A percentile compares a stretch with the other conserved stretches of the same genome.
Evolutionary conservation across 805 yeast genomes (phyloP).

Genomic region (Cyberlindnera mrakii): DNA sequence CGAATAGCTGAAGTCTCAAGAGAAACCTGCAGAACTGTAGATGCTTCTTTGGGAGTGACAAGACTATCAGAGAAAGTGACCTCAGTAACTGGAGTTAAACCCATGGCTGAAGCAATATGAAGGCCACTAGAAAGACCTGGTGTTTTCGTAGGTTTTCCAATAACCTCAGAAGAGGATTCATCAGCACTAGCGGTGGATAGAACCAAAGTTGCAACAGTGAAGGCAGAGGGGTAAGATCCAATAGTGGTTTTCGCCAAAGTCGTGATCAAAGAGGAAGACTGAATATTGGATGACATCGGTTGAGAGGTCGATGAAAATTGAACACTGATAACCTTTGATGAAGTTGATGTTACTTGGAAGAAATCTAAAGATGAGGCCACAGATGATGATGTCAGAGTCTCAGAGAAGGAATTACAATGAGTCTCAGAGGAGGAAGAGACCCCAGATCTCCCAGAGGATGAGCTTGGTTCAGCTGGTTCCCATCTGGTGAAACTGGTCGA

Average conservation of each 20-base stretch:
- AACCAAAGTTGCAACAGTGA: background rate
- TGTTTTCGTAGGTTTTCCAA: background rate
- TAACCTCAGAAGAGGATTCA: too few species aligned
- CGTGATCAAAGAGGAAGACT: background rate
- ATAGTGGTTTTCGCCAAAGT: background rate
- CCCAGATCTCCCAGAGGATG: background rate
- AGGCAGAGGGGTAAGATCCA: background rate
- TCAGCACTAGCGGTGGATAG: background rate
- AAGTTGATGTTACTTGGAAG: background rate
- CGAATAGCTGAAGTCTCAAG: background rate
- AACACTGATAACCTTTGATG: too few species aligned
- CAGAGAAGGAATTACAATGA: background rate
- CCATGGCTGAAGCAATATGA: too few species aligned
- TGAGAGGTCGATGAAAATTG: too few species aligned
- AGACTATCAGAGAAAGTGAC: conserved; percentile 1
- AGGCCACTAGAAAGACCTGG: too few species aligned
- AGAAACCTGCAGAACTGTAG: background rate
- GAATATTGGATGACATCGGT: too few species aligned
- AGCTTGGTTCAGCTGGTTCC: background rate
- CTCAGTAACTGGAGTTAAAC: background rate
- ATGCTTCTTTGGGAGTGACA: background rate
- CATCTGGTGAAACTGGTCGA: background rate
- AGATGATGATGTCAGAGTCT: background rate
- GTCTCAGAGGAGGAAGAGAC: background rate
- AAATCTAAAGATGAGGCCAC: background rate